Evolutionary conservation across 805 yeast species (phyloP).

Genomic region (Saccharomycopsis babjevae): DNA sequence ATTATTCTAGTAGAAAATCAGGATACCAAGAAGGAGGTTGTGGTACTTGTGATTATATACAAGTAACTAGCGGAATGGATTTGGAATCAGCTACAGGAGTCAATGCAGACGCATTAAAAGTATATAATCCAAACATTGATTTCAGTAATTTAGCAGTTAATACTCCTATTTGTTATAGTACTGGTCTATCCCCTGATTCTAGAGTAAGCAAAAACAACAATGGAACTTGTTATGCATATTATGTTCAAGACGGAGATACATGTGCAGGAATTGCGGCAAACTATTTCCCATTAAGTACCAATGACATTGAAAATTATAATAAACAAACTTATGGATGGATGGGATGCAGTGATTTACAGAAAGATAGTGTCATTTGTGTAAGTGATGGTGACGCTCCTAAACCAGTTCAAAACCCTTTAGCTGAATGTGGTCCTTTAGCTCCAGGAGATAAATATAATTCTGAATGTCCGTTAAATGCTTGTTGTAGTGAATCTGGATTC

Average conservation of each 20-base stretch:
- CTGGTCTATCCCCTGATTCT: slow-evolving; percentile 1
- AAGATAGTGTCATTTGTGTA: slow-evolving; percentile 1
- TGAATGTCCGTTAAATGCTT: slow-evolving; percentile 5
- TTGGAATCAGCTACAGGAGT: background rate
- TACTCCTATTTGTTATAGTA: slow-evolving; percentile 4
- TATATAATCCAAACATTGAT: background rate
- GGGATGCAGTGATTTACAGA: background rate
- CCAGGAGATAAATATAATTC: slow-evolving; percentile 4
- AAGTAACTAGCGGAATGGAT: background rate
- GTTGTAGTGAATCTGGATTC: slow-evolving; percentile 2
- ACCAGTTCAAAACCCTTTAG: background rate
- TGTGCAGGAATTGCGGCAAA: slow-evolving; percentile 3
- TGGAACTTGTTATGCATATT: slow-evolving; percentile 3
- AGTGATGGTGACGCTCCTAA: slow-evolving; percentile 2
- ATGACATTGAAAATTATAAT: slow-evolving; percentile 3
- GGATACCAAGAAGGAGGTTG: slow-evolving; percentile 3
- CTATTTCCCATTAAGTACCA: slow-evolving; percentile 1
- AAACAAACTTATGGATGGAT: slow-evolving; percentile 1
- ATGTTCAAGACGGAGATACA: slow-evolving; percentile 1
- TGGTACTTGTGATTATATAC: background rate
- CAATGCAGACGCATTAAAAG: background rate
- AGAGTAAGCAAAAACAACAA: background rate
- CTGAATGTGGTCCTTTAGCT: slow-evolving; percentile 8
- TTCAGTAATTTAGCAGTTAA: background rate
- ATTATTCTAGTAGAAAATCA: background rate